These are phyloP conservation scores for Leccinum barrowsii DNA, from an alignment of 768 basidiomycete genomes.

Conservation along the genomic window DNA sequence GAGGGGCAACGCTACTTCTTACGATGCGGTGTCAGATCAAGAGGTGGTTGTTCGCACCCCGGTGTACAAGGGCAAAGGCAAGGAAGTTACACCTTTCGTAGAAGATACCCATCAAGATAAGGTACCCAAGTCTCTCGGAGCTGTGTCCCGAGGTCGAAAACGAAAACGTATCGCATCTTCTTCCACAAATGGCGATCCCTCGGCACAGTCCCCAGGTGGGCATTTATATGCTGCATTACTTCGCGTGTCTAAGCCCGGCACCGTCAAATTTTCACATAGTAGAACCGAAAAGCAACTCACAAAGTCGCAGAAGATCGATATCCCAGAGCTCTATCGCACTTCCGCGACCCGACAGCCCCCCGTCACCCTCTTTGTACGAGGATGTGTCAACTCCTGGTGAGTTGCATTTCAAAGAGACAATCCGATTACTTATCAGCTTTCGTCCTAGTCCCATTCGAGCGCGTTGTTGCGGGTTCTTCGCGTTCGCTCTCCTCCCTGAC, in stretches of 20 bases:
- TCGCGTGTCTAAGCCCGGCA: conserved; percentile 6
- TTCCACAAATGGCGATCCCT: conserved; percentile 3
- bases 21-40: not conserved
- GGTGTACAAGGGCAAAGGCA: conserved; percentile 16
- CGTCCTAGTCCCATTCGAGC: conserved; percentile 10
- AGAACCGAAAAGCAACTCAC: conserved; percentile 6
- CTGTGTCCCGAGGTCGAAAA: conserved; percentile 13
- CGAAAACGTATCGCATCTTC: conserved; percentile 26
- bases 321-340: conserved; percentile 4
- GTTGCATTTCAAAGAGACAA: not conserved
- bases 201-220: conserved; percentile 20
- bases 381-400: conserved; percentile 12
- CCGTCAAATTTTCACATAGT: conserved; percentile 5
- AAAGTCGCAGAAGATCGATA: not conserved
- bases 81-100: conserved; percentile 4
- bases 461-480: conserved; percentile 8
- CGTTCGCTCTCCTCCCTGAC: conserved; percentile 3
- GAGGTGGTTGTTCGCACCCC: conserved; percentile 2
- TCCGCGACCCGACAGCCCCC: conserved; percentile 4
- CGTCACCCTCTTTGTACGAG: not conserved
- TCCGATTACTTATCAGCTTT: conserved; percentile 5
- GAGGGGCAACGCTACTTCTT: not conserved
- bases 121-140: conserved; percentile 13
- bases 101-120: conserved; percentile 5
- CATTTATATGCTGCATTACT: conserved; percentile 6